phyloP scores from a whole-genome alignment of 805 yeast genomes.

The Jamesozyma hellenica region DNA sequence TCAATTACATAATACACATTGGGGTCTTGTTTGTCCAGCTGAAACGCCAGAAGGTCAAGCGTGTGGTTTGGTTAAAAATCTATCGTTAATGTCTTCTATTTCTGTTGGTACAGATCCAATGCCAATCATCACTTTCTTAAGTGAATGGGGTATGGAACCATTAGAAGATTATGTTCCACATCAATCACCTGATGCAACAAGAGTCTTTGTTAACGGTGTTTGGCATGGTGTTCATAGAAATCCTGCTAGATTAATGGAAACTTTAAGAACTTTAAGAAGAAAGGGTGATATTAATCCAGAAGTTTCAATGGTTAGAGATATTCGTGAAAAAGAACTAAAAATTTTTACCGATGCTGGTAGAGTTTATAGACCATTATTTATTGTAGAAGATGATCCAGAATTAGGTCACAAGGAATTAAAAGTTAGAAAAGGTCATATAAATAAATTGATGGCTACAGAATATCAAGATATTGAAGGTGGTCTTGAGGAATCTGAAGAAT shows the following conservation, averaged over 20 bases:
- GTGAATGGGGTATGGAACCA: slow-evolving; percentile 99
- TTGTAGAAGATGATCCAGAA: slow-evolving; percentile 78
- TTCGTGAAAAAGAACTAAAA: slow-evolving; percentile 91
- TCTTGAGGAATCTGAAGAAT: slow-evolving; percentile 44
- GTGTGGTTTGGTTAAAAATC: slow-evolving; percentile 95
- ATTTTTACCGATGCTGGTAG: slow-evolving; percentile 98
- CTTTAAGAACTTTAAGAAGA: slow-evolving; percentile 85
- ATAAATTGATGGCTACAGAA: slow-evolving; percentile 54
- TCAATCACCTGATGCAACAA: slow-evolving; percentile 79
- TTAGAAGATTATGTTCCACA: slow-evolving; percentile 92
- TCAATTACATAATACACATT: slow-evolving; percentile 96
- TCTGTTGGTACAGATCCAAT: slow-evolving; percentile 97
- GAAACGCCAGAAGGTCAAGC: slow-evolving; percentile 99
- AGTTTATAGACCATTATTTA: slow-evolving; percentile 90
- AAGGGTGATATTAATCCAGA: slow-evolving; percentile 93
- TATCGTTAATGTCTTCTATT: slow-evolving; percentile 93
- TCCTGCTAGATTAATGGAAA: slow-evolving; percentile 83
- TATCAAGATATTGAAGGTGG: slow-evolving; percentile 46
- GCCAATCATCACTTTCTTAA: slow-evolving; percentile 83
- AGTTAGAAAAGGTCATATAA: slow-evolving; percentile 75
- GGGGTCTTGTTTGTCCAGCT: slow-evolving; percentile 99
- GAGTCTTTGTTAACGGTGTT: slow-evolving; percentile 95
- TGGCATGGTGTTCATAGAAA: slow-evolving; percentile 99
- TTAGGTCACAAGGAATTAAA: slow-evolving; percentile 58
- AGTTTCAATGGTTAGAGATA: slow-evolving; percentile 92